Base-by-base conservation (phyloP, 352 stramenopile genomes). In the Elongisporangium prolatum region DNA sequence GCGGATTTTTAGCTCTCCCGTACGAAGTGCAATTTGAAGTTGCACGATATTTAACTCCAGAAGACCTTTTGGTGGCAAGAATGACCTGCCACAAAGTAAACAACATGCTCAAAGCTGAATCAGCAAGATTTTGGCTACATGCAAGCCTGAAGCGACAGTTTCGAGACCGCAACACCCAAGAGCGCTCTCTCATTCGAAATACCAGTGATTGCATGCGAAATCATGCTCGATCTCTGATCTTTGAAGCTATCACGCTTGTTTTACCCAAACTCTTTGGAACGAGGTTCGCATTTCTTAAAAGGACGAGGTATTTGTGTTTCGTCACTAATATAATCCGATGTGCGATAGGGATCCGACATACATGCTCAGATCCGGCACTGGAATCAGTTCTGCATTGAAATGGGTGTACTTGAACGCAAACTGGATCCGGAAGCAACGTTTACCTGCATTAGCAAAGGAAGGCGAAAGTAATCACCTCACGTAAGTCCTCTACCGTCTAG, bases 391-490 rank as follows among this genome's bases (percentile, higher is more conserved):
- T 28, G 81, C 82, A 11, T 64, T 93, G n/a, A 92, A 93, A 54
- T 95, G 86, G 86, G 86, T 93, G 1, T 93, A 91, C 55, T 49
- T 95, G 10, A 95, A 95, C 49, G 84, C 86, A 3, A 77, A 89
- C 22, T 95, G 86, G 86, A 93, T 95, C 63, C 80, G 86, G 10
- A 74, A 67, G 13, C 84, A 90, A 58, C 74, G 74, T 20, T 63
- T 95, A 2, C 64, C 73, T 18, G 62, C 65, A n/a, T 61, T 93
- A 48, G 64, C 71, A 44, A 51, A 54, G 20, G 66, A 75, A 34
- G 59, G 24, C 5, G 50, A 69, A 50, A 37, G 51, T 18, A 48
- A 55, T 16, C 18, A 34, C 9, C 17, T 67, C 34, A 28, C 54
- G 48, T 52, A 21, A 52, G 22, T n/a, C 18, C 37, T 17, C 11